Base-by-base conservation (phyloP, 2,329 filamentous ascomycete genomes). In the Orbilia brochopaga region DNA sequence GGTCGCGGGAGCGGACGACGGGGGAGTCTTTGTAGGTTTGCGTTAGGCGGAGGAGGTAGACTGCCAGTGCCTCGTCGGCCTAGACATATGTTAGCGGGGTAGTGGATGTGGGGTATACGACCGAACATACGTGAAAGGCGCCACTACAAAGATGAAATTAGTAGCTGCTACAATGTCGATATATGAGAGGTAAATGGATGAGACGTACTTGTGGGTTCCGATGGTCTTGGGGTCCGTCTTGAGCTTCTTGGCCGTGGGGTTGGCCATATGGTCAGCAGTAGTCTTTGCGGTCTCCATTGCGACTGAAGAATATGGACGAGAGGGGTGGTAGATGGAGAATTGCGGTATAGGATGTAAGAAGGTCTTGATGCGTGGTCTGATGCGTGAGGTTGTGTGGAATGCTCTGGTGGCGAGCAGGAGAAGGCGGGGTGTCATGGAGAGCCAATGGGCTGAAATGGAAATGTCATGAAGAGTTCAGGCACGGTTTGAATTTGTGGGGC, bases 41-140 rank as follows among this genome's bases (percentile, higher is more conserved):
- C 17, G 97, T 89, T 65, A 90, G 86, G 75, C 92, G 91, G 76
- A 99, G 90, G 84, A 99, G 91, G 83, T 96, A 92, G 75, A 99
- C 92, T 67, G 94, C 94, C 48, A 99, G 87, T 73, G 94, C 93
- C 83, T 99, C 94, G 81, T 99, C 94, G 79, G 94, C 94, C 75
- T 76, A 50, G 21, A 21, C 13, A 48, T 30, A 56, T 24, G 63
- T 58, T 30, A 58, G 61, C 21, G 32, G 35, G 24, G 40, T 48
- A 44, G 52, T 19, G 17, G 30, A 15, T 52, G 21, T 50, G 27
- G 15, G 50, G 8, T 10, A 19, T 3, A n/a, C 27, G 23, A 17
- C 30, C 37, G 46, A 23, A 10, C 27, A 21, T 75, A 76, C 75
- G 83, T 99, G 94, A 85, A 99, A 99, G 76, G 94, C 94, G 82